Evolutionary conservation across 306 rosid genomes (phyloP), one percentile per base, ranked within the genome.

Genomic region (Rosa chinensis): DNA sequence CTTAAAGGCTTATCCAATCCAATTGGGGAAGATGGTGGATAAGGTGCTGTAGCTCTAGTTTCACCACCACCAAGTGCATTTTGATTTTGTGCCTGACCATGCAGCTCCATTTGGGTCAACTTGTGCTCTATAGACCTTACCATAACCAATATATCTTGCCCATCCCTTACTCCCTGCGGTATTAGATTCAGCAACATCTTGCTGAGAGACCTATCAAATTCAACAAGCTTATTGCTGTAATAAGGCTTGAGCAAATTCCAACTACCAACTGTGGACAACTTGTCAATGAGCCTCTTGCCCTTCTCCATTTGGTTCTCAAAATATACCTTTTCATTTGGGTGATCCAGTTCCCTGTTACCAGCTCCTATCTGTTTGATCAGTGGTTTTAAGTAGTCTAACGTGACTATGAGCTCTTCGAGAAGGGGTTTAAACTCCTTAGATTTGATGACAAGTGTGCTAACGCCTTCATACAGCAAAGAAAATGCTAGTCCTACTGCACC

Each of bases 1-100:
- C 17, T 49, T 71, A 92, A 14, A 66, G 80, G 86, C 71, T 20
- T 62, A 47, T 87, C 90, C 79, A 92, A 83, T 14, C 89, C 89
- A 59, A 85, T 86, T 4, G 63, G 82, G 58, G 74, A 75, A 1
- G 18, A 25, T n/a, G 85, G 88, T 10, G 78, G 83, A 3, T 17
- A 10, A 18, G 92, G 92, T 42, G 85, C 83, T 23, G 66, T 10
- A 11, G 39, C 7, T 61, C 39, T 12, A 61, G 13, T 25, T 61
- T 61, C 37, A 0, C 74, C 63, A 59, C 87, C 86, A 6, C 58
- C 48, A 25, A 5, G 49, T 35, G 44, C 55, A 86, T 8, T 20
- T 48, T 39, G 68, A 37, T 28, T 52, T 10, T 61, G 66, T 61
- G 5, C 66, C 39, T 61, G 39, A 61, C 10, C 66, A 61, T 61